These are phyloP conservation scores for Cryptosporidium sp. DNA, from an alignment of 169 alveolate species.

Conservation along the genomic window DNA sequence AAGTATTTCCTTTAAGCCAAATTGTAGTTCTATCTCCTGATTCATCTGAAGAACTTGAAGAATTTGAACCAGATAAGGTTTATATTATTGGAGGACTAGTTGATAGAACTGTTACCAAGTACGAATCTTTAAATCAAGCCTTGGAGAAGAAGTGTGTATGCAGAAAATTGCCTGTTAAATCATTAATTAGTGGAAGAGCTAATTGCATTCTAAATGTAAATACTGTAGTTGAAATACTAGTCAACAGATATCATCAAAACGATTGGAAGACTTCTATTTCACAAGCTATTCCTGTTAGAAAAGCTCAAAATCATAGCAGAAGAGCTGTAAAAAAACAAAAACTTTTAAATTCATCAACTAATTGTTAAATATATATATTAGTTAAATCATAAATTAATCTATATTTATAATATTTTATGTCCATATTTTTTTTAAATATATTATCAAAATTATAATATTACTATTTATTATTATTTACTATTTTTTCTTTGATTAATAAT, in stretches of 20 bases:
- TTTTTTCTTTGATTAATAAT: too few relatives aligned
- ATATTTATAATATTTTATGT: neutral
- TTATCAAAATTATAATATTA: too few relatives aligned
- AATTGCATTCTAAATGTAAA: conserved; percentile 81
- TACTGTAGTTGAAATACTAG: conserved; percentile 80
- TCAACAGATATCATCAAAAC: conserved; percentile 70
- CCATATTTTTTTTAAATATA: too few relatives aligned
- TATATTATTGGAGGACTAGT: conserved; percentile 80
- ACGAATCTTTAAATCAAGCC: conserved; percentile 77
- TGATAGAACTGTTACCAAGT: conserved; percentile 80
- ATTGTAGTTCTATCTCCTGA: conserved; percentile 82
- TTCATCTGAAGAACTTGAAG: conserved; percentile 79
- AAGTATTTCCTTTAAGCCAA: conserved; percentile 76
- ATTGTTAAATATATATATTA: neutral
- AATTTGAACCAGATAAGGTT: conserved; percentile 78
- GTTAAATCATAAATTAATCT: neutral
- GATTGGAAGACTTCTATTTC: conserved; percentile 76
- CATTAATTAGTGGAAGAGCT: conserved; percentile 73
- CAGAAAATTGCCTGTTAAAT: conserved; percentile 77
- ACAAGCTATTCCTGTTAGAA: conserved; percentile 51
- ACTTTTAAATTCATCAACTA: neutral
- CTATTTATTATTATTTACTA: too few relatives aligned
- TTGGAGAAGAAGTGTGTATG: conserved; percentile 75
- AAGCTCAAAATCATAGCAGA: conserved; percentile 70
- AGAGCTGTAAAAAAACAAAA: conserved; percentile 44